These are phyloP conservation scores for Trametes polyzona DNA, from an alignment of 1,284 basidiomycete genomes.

Conservation along the genomic window DNA sequence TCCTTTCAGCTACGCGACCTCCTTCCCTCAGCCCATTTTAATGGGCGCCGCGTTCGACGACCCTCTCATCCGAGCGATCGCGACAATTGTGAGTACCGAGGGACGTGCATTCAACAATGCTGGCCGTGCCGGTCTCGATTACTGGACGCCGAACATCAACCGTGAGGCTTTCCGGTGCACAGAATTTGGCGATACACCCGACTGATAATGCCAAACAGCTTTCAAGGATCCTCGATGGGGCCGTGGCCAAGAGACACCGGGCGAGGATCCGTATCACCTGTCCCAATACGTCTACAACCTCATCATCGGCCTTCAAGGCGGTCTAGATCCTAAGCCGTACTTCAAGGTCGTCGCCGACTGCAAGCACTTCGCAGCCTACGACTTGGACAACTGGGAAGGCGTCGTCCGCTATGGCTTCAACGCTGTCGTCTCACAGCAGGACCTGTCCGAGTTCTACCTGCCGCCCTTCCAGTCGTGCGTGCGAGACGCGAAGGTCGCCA, in stretches of 20 bases:
- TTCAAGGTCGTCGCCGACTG: slow-evolving; percentile 58
- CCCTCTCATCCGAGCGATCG: slow-evolving; percentile 49
- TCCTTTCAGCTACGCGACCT: slow-evolving; percentile 57
- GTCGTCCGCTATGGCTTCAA: slow-evolving; percentile 52
- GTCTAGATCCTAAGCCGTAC: slow-evolving; percentile 52
- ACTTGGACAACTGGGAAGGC: slow-evolving; percentile 58
- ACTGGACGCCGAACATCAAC: slow-evolving; percentile 63
- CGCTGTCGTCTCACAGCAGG: slow-evolving; percentile 56
- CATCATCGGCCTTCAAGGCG: slow-evolving; percentile 58
- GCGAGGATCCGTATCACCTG: slow-evolving; percentile 59
- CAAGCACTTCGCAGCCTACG: slow-evolving; percentile 63
- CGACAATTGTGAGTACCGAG: slow-evolving; percentile 55
- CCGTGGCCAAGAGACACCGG: slow-evolving; percentile 62
- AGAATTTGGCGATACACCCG: too few relatives aligned
- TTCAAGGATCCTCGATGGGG: slow-evolving; percentile 68
- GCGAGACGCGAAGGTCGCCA: slow-evolving; percentile 58
- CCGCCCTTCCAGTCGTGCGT: slow-evolving; percentile 60
- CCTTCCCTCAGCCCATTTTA: slow-evolving; percentile 51
- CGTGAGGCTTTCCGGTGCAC: slow-evolving; percentile 31
- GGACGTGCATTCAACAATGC: slow-evolving; percentile 60
- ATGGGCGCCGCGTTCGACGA: slow-evolving; percentile 49
- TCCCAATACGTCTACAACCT: slow-evolving; percentile 57
- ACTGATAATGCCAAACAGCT: slow-evolving; percentile 25
- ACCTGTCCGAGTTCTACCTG: slow-evolving; percentile 58
- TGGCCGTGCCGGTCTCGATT: slow-evolving; percentile 54